A percentile compares a stretch with the other conserved stretches of the same genome.
Conservation (phyloP, 192 early-diverging fungal genomes). For the Backusella liffmaniae region DNA sequence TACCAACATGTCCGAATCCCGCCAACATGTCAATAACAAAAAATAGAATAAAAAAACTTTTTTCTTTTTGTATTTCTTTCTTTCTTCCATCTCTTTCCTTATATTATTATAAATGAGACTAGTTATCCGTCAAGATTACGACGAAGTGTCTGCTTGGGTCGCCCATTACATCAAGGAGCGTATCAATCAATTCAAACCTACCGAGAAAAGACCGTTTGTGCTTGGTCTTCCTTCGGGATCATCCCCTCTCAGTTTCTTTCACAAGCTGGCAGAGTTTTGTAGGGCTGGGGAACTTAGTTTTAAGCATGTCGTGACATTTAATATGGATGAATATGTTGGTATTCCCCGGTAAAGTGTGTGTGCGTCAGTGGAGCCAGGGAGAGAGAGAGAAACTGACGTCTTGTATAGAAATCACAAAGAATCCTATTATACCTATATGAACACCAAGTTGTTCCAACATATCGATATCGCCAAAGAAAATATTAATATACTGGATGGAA, state of each 20-base stretch:
- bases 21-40: background rate
- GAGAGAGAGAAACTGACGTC: background rate
- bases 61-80: background rate
- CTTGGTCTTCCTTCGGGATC: constrained; percentile 85
- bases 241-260: constrained; percentile 76
- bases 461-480: constrained; percentile 63
- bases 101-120: constrained; percentile 12
- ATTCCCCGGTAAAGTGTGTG: constrained; percentile 55
- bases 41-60: background rate
- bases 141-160: constrained; percentile 27
- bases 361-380: too few relatives aligned
- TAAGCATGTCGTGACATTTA: constrained; percentile 82
- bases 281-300: constrained; percentile 70
- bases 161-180: constrained; percentile 80
- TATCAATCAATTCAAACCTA: constrained; percentile 76
- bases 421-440: constrained; percentile 88
- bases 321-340: constrained; percentile 86
- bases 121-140: constrained; percentile 10
- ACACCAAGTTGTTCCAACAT: constrained; percentile 79
- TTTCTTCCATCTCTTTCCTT: background rate
- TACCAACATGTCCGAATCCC: background rate
- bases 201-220: constrained; percentile 74
- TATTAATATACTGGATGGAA: constrained; percentile 77
- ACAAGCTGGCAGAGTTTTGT: constrained; percentile 69
- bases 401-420: constrained; percentile 47